A percentile compares a stretch with the other conserved stretches of the same genome.
These are phyloP conservation scores for Chlamydomonas sp. DNA, from an alignment of 139 green algal species.

Conservation along the genomic window DNA sequence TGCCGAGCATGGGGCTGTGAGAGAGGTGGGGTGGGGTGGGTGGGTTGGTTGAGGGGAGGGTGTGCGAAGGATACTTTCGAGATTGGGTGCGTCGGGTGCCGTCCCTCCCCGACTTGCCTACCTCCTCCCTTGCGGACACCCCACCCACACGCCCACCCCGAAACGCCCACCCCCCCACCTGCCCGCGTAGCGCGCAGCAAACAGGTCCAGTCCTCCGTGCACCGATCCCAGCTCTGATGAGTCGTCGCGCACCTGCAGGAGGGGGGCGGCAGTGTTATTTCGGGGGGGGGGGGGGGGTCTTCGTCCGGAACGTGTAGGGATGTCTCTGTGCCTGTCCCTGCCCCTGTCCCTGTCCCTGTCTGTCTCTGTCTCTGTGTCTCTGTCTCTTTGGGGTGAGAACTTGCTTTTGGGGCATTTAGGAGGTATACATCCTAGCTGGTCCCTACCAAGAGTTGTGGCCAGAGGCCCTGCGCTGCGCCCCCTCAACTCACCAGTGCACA, in stretches of 20 bases:
- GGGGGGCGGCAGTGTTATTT: background rate
- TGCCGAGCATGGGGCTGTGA: too few relatives aligned
- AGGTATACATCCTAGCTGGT: too few relatives aligned
- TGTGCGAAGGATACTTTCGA: too few relatives aligned
- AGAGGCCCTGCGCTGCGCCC: slow-evolving; percentile 12
- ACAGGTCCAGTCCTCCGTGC: slow-evolving; percentile 26
- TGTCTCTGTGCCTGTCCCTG: slow-evolving; percentile 28
- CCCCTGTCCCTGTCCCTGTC: slow-evolving; percentile 10
- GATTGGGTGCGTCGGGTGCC: too few relatives aligned
- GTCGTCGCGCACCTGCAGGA: background rate
- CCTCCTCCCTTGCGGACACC: too few relatives aligned
- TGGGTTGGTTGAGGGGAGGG: too few relatives aligned
- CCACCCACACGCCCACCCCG: background rate
- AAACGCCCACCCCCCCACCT: background rate
- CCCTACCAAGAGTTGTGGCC: too few relatives aligned
- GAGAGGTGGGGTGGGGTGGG: too few relatives aligned
- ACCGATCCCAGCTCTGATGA: background rate
- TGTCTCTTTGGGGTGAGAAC: slow-evolving; percentile 6
- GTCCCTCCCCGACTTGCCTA: too few relatives aligned
- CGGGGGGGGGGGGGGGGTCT: background rate
- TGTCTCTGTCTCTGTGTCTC: slow-evolving; percentile 2
- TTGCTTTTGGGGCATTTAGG: too few relatives aligned
- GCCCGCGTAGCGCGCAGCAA: slow-evolving; percentile 20
- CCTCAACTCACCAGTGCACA: slow-evolving; percentile 38
- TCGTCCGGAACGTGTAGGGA: slow-evolving; percentile 3